Evolutionary conservation across 345 rosid genomes (phyloP).

Genomic region (Microthlaspi erraticum): DNA sequence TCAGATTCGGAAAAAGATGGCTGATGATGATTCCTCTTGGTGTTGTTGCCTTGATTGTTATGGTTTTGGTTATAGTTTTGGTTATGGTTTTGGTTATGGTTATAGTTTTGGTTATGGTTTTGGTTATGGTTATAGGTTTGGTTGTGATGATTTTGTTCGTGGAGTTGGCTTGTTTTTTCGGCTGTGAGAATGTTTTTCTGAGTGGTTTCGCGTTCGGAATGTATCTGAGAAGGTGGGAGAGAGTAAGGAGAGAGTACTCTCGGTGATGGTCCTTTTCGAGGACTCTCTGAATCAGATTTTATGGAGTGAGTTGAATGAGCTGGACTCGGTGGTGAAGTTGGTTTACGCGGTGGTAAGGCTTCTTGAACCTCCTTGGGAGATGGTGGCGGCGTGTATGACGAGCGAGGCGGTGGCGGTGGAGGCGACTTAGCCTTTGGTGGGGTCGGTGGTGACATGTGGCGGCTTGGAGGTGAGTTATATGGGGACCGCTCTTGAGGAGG

Average conservation of each 20-base stretch:
- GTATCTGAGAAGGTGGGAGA: constrained; percentile 73
- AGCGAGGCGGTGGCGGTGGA: constrained; percentile 25
- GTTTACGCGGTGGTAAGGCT: constrained; percentile 39
- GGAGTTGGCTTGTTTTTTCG: constrained; percentile 47
- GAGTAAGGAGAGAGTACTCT: constrained; percentile 74
- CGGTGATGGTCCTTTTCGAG: constrained; percentile 53
- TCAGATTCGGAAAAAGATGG: constrained; percentile 52
- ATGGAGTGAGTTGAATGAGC: constrained; percentile 29
- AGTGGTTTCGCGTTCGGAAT: constrained; percentile 48
- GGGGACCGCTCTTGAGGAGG: constrained; percentile 40
- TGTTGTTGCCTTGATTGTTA: constrained; percentile 31
- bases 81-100: constrained; percentile 8
- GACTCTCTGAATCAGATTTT: constrained; percentile 40
- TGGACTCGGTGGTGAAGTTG: constrained; percentile 47
- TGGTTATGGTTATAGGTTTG: constrained; percentile 34
- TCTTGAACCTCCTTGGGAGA: constrained; percentile 42
- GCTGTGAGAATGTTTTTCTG: constrained; percentile 65
- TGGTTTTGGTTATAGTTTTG: constrained; percentile 27
- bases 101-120: constrained; percentile 37
- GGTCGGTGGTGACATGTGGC: constrained; percentile 38
- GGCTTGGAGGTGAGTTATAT: constrained; percentile 40
- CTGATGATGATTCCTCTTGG: constrained; percentile 33
- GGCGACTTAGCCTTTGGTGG: constrained; percentile 32
- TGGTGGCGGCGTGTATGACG: constrained; percentile 44
- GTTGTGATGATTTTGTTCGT: constrained; percentile 38